Evolutionary conservation across 2,329 filamentous ascomycete species (phyloP).

Genomic region (Sclerotinia borealis): DNA sequence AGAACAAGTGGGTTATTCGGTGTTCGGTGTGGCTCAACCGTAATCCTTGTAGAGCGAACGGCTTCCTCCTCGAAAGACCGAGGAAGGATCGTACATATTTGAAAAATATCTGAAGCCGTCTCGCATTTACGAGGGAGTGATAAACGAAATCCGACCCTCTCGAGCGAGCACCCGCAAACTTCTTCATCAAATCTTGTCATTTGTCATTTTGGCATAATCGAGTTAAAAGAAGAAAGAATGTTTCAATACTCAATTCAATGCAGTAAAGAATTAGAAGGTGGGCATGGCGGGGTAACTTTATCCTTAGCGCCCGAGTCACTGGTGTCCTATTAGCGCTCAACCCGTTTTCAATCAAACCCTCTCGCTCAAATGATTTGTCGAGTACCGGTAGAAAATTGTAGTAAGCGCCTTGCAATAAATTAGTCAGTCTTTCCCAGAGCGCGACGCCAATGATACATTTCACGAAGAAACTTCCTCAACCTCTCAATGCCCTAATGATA

Average conservation of each 20-base stretch:
- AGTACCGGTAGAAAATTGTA: neutral
- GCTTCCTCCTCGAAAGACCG: neutral
- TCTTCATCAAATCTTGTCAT: neutral
- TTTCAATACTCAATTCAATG: neutral
- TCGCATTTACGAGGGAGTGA: too few species aligned
- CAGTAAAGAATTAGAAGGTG: neutral
- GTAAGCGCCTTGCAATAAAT: neutral
- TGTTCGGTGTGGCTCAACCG: neutral
- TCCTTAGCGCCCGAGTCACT: neutral
- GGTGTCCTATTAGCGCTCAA: neutral
- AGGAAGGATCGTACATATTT: too few species aligned
- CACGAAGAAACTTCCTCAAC: neutral
- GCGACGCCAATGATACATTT: neutral
- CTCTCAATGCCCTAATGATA: too few species aligned
- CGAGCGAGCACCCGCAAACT: neutral
- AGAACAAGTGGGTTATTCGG: neutral
- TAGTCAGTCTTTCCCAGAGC: neutral
- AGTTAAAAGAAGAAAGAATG: neutral
- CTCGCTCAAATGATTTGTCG: constrained; percentile 1
- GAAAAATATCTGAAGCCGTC: neutral
- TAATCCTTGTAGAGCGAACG: neutral
- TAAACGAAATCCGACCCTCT: too few species aligned
- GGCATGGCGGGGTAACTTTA: constrained; percentile 1
- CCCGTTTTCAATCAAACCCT: neutral
- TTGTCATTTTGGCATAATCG: too few species aligned